phyloP scores from a whole-genome alignment of 169 alveolate genomes.

The Plasmodium vinckei region DNA sequence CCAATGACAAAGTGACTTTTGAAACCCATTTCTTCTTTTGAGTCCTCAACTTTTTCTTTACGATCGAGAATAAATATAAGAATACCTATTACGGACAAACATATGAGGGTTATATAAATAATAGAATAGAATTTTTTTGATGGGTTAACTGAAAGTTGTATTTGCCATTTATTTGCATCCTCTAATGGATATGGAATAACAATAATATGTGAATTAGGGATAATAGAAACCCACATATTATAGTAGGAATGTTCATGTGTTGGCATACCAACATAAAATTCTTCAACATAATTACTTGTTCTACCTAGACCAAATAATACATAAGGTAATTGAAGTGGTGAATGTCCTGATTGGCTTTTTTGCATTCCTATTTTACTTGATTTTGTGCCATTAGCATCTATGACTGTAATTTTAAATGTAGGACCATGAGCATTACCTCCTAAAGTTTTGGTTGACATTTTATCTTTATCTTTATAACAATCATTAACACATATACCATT shows the following conservation, averaged over 20 bases:
- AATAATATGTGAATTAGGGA: conserved; percentile 85
- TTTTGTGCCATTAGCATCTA: conserved; percentile 83
- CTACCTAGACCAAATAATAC: conserved; percentile 86
- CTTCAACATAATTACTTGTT: conserved; percentile 91
- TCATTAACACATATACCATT: conserved; percentile 77
- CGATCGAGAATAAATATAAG: conserved; percentile 81
- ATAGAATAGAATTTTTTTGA: conserved; percentile 82
- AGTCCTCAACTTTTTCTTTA: conserved; percentile 83
- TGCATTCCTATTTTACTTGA: conserved; percentile 80
- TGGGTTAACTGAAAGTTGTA: conserved; percentile 84
- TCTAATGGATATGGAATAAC: conserved; percentile 82
- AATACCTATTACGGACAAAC: conserved; percentile 81
- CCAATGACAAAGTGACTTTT: conserved; percentile 76
- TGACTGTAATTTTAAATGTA: conserved; percentile 84
- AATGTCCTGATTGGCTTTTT: conserved; percentile 79
- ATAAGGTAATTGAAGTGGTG: conserved; percentile 79
- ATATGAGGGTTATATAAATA: conserved; percentile 77
- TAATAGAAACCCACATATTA: conserved; percentile 87
- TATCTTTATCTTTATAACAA: conserved; percentile 34
- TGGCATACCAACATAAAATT: conserved; percentile 88
- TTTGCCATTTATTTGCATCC: conserved; percentile 82
- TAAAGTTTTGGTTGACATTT: conserved; percentile 59
- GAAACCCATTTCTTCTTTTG: conserved; percentile 85
- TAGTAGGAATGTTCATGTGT: conserved; percentile 77
- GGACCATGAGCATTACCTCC: conserved; percentile 81